Conservation (phyloP, 495 filamentous ascomycete species). For the Mycothermus thermophilus region DNA sequence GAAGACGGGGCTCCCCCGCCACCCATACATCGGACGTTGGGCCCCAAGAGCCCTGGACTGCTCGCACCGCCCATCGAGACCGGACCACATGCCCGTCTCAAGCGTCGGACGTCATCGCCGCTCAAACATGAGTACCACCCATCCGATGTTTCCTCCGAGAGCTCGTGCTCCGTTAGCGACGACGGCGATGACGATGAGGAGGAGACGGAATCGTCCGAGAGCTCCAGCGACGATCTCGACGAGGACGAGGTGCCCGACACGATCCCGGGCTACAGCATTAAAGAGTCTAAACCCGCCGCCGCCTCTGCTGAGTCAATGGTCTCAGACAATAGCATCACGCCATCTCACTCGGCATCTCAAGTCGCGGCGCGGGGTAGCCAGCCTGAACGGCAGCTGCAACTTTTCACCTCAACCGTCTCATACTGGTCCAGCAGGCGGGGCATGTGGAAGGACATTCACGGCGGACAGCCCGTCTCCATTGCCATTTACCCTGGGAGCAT, state of each 20-base stretch:
- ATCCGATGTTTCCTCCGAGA: constrained; percentile 49
- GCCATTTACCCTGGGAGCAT: constrained; percentile 72
- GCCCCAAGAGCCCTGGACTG: constrained; percentile 25
- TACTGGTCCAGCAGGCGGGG: constrained; percentile 69
- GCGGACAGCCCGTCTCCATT: constrained; percentile 55
- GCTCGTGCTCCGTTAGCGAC: constrained; percentile 35
- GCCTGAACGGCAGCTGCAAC: constrained; percentile 37
- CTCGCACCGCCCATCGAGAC: constrained; percentile 38
- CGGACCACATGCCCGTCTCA: constrained; percentile 28
- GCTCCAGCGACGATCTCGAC: constrained; percentile 38
- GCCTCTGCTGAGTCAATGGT: constrained; percentile 16
- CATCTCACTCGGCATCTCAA: constrained; percentile 68
- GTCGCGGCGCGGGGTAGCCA: constrained; percentile 39
- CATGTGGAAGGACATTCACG: constrained; percentile 59
- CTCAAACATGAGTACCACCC: constrained; percentile 97
- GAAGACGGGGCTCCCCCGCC: constrained; percentile 37
- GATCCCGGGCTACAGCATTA: constrained; percentile 35
- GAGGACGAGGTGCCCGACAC: constrained; percentile 37
- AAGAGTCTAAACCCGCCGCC: constrained; percentile 10
- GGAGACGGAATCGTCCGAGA: constrained; percentile 30
- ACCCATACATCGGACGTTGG: constrained; percentile 35
- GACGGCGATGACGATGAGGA: not conserved
- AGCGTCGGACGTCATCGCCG: constrained; percentile 75
- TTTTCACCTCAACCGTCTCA: constrained; percentile 64
- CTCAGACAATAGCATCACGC: constrained; percentile 43